Base-by-base conservation (phyloP, 2,329 filamentous ascomycete species). In the Claviceps sp. region DNA sequence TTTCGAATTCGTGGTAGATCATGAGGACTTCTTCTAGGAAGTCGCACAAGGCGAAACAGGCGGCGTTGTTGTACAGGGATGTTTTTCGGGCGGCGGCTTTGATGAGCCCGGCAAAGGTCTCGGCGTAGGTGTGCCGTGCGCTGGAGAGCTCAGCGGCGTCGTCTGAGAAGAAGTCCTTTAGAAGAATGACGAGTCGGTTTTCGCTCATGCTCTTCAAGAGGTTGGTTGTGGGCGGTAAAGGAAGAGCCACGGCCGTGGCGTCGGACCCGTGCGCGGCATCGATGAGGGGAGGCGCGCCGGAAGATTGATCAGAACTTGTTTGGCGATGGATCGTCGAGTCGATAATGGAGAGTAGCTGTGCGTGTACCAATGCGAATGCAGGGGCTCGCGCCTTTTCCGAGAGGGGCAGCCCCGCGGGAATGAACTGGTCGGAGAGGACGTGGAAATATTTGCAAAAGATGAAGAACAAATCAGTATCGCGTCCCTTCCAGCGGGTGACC, bases 391-490 rank as follows among this genome's bases (percentile, higher is more conserved):
- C 77, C 60, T 78, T 80, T 53, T 80, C 76, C 0, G 68, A 60
- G 16, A 81, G 64, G 2, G 78, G 71, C 34, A 82, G 62, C 4
- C 70, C 71, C 0, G 68, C 59, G 0, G 84, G 82, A 59, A 86
- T 73, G 58, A 86, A 85, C 54, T 93, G 87, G 42, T 87, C 81
- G 4, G 84, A 76, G 3, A 96, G 73, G 19, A 91, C 77, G 65
- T 91, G 86, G 60, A 86, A 94, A 64, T 93, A 84, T 67, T 95
- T 95, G 69, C 83, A 81, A 62, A 96, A 96, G 45, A 94, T 85
- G 68, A 91, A 95, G 64, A 95, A 88, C 38, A 96, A 73, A 62
- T 95, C 90, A 4, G 86, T 94, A 60, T 95, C 89, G 2, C 82
- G 81, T 14, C 90, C 90, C 55, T 81, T 84, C 90, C 90, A 96